Conservation (phyloP, 495 filamentous ascomycete genomes). For the Annulohypoxylon maeteangense region DNA sequence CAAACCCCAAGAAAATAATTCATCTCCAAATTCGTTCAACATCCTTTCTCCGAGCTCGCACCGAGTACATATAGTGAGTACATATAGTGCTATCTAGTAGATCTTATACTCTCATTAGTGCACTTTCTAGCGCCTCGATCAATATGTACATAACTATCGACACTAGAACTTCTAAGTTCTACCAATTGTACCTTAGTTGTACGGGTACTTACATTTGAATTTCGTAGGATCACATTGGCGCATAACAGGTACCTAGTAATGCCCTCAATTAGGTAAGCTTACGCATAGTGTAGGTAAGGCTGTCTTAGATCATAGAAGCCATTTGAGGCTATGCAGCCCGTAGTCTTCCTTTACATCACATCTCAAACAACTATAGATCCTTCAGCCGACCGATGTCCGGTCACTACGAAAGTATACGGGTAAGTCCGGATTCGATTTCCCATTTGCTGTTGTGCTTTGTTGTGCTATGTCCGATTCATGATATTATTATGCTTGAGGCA, state of each 20-base stretch:
- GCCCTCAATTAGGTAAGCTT: too few species aligned
- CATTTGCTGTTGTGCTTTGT: constrained; percentile 7
- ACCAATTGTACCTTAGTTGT: not conserved
- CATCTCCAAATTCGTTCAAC: not conserved
- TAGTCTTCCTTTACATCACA: constrained; percentile 1
- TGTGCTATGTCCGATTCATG: constrained; percentile 13
- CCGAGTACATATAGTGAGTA: too few species aligned
- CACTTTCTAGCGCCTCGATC: not conserved
- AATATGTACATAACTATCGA: not conserved
- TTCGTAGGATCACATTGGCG: not conserved
- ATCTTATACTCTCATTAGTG: constrained; percentile 7
- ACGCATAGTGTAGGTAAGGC: not conserved
- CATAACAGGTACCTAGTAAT: not conserved
- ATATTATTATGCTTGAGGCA: constrained; percentile 23
- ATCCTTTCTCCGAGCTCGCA: constrained; percentile 25
- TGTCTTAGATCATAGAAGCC: constrained; percentile 4
- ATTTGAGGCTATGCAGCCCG: not conserved
- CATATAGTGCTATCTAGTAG: too few species aligned
- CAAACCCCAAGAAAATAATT: not conserved
- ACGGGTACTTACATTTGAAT: not conserved
- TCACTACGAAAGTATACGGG: not conserved
- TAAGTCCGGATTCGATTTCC: not conserved
- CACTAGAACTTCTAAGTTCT: too few species aligned
- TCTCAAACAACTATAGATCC: constrained; percentile 9
- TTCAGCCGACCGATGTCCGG: not conserved